These are phyloP conservation scores for Luzula sylvatica DNA, from an alignment of 176 grass and related monocot species.

Conservation along the genomic window DNA sequence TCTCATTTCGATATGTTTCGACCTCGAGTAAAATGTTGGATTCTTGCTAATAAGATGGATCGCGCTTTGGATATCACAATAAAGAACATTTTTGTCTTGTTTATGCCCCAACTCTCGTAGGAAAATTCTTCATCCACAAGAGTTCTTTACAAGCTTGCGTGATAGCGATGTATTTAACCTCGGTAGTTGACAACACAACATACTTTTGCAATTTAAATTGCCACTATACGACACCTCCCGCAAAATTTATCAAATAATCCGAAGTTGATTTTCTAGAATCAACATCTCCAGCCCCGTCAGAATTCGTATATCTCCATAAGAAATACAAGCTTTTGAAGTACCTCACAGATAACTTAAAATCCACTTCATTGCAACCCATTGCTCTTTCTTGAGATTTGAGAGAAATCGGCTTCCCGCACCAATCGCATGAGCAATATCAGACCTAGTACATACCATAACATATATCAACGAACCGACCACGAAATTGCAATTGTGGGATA, in stretches of 20 bases:
- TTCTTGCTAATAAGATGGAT: slow-evolving; percentile 24
- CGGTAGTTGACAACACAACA: background rate
- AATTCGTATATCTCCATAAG: background rate
- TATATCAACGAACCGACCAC: background rate
- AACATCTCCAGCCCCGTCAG: background rate
- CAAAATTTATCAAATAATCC: background rate
- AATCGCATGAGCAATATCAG: background rate
- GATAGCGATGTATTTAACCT: background rate
- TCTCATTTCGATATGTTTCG: slow-evolving; percentile 13
- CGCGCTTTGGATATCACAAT: slow-evolving; percentile 2
- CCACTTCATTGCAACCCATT: background rate
- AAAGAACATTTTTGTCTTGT: background rate
- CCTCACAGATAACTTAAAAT: background rate
- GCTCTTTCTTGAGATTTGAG: background rate
- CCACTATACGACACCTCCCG: background rate
- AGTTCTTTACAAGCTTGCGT: slow-evolving; percentile 13
- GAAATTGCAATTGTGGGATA: background rate
- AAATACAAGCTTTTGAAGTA: background rate
- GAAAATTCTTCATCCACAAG: slow-evolving; percentile 7
- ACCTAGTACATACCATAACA: background rate
- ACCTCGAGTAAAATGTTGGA: background rate
- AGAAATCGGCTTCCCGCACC: background rate
- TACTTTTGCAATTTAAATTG: slow-evolving; percentile 13
- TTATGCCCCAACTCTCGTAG: background rate
- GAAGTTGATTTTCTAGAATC: background rate